Conservation (phyloP, 805 yeast genomes). For the Cyberlindnera meyerae region DNA sequence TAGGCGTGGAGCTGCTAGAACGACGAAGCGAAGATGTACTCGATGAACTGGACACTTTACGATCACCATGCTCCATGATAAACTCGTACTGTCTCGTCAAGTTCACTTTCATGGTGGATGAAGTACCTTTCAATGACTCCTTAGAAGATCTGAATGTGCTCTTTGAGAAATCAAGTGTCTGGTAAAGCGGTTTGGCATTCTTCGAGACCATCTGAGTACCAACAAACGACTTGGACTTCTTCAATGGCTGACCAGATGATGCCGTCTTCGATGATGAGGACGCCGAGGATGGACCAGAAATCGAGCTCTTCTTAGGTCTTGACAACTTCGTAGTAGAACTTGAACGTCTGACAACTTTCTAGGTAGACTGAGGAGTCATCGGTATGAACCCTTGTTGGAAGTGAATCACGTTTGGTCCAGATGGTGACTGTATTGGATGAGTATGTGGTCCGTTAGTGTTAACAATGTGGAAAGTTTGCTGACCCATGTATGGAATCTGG, state of each 20-base stretch:
- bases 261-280: background rate
- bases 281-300: constrained; percentile 6
- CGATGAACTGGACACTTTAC: constrained; percentile 12
- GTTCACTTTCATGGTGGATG: constrained; percentile 10
- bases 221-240: constrained; percentile 24
- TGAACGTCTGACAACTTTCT: constrained; percentile 16
- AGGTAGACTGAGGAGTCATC: constrained; percentile 11
- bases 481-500: no score
- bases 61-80: constrained; percentile 21
- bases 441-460: background rate
- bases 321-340: constrained; percentile 21
- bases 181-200: constrained; percentile 11
- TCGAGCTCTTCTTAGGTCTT: constrained; percentile 20
- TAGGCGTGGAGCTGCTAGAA: constrained; percentile 18
- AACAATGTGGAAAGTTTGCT: background rate
- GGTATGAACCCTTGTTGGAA: constrained; percentile 3
- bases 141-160: background rate
- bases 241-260: constrained; percentile 8
- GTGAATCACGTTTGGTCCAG: background rate
- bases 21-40: constrained; percentile 8
- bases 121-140: constrained; percentile 1
- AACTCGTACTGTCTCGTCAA: constrained; percentile 22
- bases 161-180: constrained; percentile 26
- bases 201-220: constrained; percentile 2
- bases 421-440: no score